Percentiles rank a stretch among this genome's conserved stretches.
Conservation (phyloP, 1,284 basidiomycete species). For the Lignosus rhinocerotis region DNA sequence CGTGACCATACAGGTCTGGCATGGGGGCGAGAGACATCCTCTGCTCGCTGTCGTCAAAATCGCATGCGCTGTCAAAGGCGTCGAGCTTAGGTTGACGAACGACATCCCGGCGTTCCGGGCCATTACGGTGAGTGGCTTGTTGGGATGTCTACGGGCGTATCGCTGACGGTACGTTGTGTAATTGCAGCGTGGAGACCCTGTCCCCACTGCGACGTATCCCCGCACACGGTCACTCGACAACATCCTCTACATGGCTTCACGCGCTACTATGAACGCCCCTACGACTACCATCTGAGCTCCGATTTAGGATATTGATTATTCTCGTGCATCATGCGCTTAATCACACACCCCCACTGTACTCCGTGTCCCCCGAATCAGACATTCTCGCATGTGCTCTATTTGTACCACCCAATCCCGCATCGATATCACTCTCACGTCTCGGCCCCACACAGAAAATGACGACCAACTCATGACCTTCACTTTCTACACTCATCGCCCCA, state of each 20-base stretch:
- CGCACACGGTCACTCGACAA: constrained; percentile 22
- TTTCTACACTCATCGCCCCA: constrained; percentile 7
- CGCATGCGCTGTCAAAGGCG: constrained; percentile 31
- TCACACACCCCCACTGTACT: constrained; percentile 16
- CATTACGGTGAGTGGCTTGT: constrained; percentile 22
- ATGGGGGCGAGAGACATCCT: constrained; percentile 28
- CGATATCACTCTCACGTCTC: constrained; percentile 6
- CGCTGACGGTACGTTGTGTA: constrained; percentile 9
- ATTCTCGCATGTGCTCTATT: constrained; percentile 20
- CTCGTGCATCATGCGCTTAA: constrained; percentile 12
- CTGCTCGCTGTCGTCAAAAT: constrained; percentile 28
- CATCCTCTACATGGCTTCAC: constrained; percentile 24
- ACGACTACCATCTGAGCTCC: background rate
- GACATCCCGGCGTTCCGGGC: constrained; percentile 30
- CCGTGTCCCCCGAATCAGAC: constrained; percentile 18
- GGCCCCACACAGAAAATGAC: constrained; percentile 14
- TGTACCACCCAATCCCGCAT: constrained; percentile 11
- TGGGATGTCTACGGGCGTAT: background rate
- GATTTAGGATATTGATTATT: constrained; percentile 4
- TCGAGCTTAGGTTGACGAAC: constrained; percentile 27
- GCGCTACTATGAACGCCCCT: constrained; percentile 14
- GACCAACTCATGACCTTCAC: constrained; percentile 26
- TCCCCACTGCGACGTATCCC: constrained; percentile 22
- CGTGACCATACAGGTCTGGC: constrained; percentile 32
- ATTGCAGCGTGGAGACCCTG: constrained; percentile 22